Percentiles rank a stretch among this genome's conserved stretches.
These are phyloP conservation scores for Rossbeevera mucosa DNA, from an alignment of 768 basidiomycete genomes.

Conservation along the genomic window DNA sequence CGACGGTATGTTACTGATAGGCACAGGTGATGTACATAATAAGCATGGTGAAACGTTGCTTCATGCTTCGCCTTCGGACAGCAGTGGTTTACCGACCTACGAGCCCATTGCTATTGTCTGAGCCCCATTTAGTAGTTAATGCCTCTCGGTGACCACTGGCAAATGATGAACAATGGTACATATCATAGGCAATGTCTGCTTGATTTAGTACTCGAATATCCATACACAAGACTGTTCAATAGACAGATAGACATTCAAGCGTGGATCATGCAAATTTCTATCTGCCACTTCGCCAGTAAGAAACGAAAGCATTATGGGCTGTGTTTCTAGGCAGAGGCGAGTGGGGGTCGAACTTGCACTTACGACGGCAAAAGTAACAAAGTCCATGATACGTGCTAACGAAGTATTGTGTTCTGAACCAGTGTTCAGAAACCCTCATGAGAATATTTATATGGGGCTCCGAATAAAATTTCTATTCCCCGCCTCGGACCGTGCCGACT, in stretches of 20 bases:
- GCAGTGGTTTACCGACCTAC: background rate
- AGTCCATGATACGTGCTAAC: background rate
- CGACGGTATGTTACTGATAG: too few relatives aligned
- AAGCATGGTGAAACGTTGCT: too few relatives aligned
- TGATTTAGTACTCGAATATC: slow-evolving; percentile 78
- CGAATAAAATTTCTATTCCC: slow-evolving; percentile 22
- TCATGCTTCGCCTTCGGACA: background rate
- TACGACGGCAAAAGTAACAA: background rate
- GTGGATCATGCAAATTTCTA: slow-evolving; percentile 57
- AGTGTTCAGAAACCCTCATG: too few relatives aligned
- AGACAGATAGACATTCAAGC: slow-evolving; percentile 60
- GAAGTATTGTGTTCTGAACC: too few relatives aligned
- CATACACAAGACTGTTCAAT: slow-evolving; percentile 36
- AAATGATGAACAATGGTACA: background rate
- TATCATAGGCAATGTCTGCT: slow-evolving; percentile 41
- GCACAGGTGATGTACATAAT: too few relatives aligned
- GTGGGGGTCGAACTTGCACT: slow-evolving; percentile 39
- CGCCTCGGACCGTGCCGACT: slow-evolving; percentile 20
- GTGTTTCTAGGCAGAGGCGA: slow-evolving; percentile 73
- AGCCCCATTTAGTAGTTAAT: too few relatives aligned
- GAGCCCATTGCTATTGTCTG: too few relatives aligned
- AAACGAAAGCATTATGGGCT: slow-evolving; percentile 69
- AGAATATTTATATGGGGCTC: slow-evolving; percentile 10
- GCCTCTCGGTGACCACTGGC: background rate
- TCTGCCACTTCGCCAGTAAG: slow-evolving; percentile 78